A percentile compares a stretch with the other conserved stretches of the same genome.
Conservation (phyloP, 495 filamentous ascomycete species). For the Aspergillus mulundensis region DNA sequence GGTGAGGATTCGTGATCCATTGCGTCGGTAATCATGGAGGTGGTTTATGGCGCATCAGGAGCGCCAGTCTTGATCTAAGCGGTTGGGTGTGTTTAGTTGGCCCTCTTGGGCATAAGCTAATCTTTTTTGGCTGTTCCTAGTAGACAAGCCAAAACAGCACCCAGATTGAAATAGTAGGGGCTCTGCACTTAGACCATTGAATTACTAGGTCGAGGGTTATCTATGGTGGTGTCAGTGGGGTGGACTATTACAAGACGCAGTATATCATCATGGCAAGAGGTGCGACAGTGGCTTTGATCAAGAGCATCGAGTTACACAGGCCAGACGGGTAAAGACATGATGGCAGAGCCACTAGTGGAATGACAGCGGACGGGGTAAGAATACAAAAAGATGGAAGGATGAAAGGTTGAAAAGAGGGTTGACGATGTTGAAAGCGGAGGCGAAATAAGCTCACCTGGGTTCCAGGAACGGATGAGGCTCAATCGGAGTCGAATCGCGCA, state of each 20-base stretch:
- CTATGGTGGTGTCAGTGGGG: not conserved
- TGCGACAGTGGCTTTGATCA: not conserved
- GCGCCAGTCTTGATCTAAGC: slow-evolving; percentile 17
- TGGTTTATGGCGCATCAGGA: slow-evolving; percentile 33
- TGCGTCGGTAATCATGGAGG: slow-evolving; percentile 39
- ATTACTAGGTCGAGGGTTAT: not conserved
- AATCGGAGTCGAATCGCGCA: slow-evolving; percentile 23
- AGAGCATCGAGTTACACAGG: not conserved
- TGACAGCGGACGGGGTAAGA: not conserved
- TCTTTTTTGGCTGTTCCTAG: not conserved
- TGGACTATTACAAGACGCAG: not conserved
- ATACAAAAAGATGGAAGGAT: not conserved
- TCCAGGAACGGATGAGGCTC: slow-evolving; percentile 26
- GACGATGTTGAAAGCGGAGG: slow-evolving; percentile 1
- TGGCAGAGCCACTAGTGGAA: not conserved
- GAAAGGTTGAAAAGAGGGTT: not conserved
- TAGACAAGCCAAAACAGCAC: slow-evolving; percentile 8
- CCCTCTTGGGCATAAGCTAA: not conserved
- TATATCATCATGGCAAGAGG: not conserved
- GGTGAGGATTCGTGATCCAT: slow-evolving; percentile 43
- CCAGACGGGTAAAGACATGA: not conserved
- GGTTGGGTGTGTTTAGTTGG: slow-evolving; percentile 1
- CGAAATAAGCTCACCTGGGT: slow-evolving; percentile 22
- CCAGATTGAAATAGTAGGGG: not conserved
- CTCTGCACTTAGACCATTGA: slow-evolving; percentile 5